These are phyloP conservation scores for Mentha longifolia DNA, from an alignment of 257 asterid genomes.

Conservation along the genomic window DNA sequence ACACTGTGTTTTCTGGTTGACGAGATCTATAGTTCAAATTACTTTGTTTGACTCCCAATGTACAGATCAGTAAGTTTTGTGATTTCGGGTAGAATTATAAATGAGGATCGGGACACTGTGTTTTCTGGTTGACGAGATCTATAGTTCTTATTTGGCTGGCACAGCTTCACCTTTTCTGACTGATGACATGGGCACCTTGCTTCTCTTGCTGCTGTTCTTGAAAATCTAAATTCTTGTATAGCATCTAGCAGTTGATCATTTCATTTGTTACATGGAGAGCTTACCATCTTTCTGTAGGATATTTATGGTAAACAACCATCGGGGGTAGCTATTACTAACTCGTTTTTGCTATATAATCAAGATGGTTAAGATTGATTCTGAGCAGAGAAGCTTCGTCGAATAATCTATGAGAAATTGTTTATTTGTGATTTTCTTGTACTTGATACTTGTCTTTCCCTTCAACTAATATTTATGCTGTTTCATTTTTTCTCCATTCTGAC, in stretches of 20 bases:
- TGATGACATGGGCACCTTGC: not conserved
- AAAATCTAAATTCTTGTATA: conserved; percentile 1
- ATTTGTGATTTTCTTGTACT: not conserved
- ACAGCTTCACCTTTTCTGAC: too few relatives aligned
- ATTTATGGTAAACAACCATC: not conserved
- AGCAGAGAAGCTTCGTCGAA: conserved; percentile 17
- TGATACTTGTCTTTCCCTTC: not conserved
- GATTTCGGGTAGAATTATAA: not conserved
- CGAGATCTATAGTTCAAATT: not conserved
- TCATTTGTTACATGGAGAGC: not conserved
- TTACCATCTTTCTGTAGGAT: not conserved
- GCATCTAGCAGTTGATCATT: not conserved
- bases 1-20: not conserved
- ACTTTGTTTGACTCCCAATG: not conserved
- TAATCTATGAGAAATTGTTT: not conserved
- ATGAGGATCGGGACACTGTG: conserved; percentile 10
- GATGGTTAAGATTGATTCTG: conserved; percentile 3
- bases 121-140: not conserved
- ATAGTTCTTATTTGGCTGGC: conserved; percentile 3
- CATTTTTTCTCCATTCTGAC: conserved; percentile 17
- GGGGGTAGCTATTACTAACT: not conserved
- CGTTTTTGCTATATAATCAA: not conserved
- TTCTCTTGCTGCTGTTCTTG: not conserved
- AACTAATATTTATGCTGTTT: conserved; percentile 16
- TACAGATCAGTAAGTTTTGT: not conserved